These are phyloP conservation scores for Herpomyces periplanetae DNA, from an alignment of 2,329 filamentous ascomycete species.

Conservation along the genomic window DNA sequence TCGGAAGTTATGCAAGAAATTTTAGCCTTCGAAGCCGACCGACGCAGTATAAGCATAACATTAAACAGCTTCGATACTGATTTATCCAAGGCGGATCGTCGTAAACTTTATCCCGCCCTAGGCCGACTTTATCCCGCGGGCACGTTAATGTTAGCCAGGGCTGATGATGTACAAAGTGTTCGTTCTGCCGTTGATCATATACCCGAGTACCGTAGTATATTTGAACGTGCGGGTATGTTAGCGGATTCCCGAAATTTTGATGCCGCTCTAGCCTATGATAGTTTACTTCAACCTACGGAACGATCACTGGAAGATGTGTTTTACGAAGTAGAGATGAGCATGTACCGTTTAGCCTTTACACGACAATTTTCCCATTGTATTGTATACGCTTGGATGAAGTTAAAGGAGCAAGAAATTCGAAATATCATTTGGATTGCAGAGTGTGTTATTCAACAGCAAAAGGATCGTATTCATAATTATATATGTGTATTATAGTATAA, in stretches of 20 bases:
- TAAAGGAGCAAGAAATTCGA: conserved; percentile 95
- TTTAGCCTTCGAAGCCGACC: conserved; percentile 78
- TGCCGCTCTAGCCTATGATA: conserved; percentile 34
- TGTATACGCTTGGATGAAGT: conserved; percentile 88
- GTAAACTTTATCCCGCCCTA: conserved; percentile 78
- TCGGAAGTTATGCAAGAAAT: conserved; percentile 84
- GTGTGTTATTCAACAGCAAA: conserved; percentile 97
- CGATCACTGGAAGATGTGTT: conserved; percentile 88
- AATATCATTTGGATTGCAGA: conserved; percentile 99
- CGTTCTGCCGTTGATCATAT: conserved; percentile 72
- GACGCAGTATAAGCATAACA: conserved; percentile 91
- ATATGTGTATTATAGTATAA: conserved; percentile 55
- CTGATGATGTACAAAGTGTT: conserved; percentile 78
- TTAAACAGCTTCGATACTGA: conserved; percentile 95
- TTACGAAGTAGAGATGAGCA: conserved; percentile 98
- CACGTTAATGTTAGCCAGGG: conserved; percentile 64
- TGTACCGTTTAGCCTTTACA: conserved; percentile 76
- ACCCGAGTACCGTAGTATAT: conserved; percentile 72
- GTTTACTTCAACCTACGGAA: conserved; percentile 35
- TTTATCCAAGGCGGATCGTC: conserved; percentile 60
- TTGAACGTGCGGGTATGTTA: conserved; percentile 52
- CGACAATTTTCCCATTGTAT: conserved; percentile 78
- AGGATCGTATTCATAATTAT: conserved; percentile 92
- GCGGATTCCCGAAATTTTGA: conserved; percentile 19
- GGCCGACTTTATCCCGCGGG: conserved; percentile 76